Conservation (phyloP, 495 filamentous ascomycete genomes). For the Sporormia fimetaria region DNA sequence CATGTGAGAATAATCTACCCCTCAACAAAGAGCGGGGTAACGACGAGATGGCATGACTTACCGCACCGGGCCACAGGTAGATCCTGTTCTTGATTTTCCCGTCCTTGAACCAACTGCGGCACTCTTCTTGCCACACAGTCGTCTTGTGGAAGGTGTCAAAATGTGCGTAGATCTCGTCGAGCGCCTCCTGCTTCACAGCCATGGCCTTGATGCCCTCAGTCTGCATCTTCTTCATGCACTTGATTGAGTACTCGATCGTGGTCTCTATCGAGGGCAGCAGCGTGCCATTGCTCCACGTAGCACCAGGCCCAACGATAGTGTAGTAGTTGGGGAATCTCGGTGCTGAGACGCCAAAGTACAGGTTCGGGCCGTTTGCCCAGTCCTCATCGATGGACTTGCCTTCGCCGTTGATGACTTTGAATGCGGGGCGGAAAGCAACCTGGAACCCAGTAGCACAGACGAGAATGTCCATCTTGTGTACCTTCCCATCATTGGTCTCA, state of each 20-base stretch:
- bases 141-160: slow-evolving; percentile 29
- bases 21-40: slow-evolving; percentile 9
- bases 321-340: slow-evolving; percentile 30
- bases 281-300: slow-evolving; percentile 29
- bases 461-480: slow-evolving; percentile 27
- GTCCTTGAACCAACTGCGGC: slow-evolving; percentile 34
- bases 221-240: slow-evolving; percentile 32
- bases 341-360: slow-evolving; percentile 27
- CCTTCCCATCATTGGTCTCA: slow-evolving; percentile 19
- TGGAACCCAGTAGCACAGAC: slow-evolving; percentile 29
- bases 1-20: slow-evolving; percentile 1
- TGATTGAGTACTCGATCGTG: slow-evolving; percentile 28
- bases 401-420: slow-evolving; percentile 18
- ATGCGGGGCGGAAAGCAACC: slow-evolving; percentile 25
- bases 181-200: slow-evolving; percentile 30
- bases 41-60: slow-evolving; percentile 21
- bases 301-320: slow-evolving; percentile 28
- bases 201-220: slow-evolving; percentile 30
- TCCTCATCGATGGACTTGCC: slow-evolving; percentile 26
- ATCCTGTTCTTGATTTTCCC: slow-evolving; percentile 35
- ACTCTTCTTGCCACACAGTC: slow-evolving; percentile 31
- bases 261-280: slow-evolving; percentile 30
- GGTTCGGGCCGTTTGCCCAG: slow-evolving; percentile 21
- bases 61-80: slow-evolving; percentile 33
- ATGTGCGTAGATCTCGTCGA: slow-evolving; percentile 30